Percentiles rank a stretch among this genome's conserved stretches.
These are phyloP conservation scores for Smithsoniella earleae DNA, from an alignment of 163 green algal species.

Conservation along the genomic window DNA sequence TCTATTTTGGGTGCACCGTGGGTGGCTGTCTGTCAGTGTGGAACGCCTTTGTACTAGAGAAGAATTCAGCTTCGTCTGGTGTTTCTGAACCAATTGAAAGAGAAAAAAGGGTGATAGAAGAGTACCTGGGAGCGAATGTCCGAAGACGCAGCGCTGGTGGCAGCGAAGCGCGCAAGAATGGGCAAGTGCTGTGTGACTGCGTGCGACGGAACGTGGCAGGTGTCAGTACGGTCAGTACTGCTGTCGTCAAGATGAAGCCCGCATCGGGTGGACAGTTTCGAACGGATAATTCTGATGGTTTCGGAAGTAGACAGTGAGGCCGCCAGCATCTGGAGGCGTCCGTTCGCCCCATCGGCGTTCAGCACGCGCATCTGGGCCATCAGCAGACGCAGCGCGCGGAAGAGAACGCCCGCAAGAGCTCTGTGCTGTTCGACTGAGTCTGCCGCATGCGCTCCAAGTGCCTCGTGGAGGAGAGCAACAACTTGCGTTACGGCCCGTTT, in stretches of 20 bases:
- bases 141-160: neutral
- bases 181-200: neutral
- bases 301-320: constrained; percentile 29
- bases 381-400: constrained; percentile 55
- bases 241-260: neutral
- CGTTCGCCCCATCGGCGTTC: constrained; percentile 67
- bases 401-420: constrained; percentile 40
- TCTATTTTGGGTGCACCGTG: neutral
- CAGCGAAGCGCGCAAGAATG: constrained; percentile 5
- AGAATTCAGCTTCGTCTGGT: no score
- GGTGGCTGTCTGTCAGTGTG: neutral
- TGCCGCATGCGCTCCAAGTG: neutral
- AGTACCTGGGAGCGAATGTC: neutral
- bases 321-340: constrained; percentile 47
- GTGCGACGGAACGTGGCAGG: no score
- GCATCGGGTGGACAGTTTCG: constrained; percentile 20
- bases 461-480: constrained; percentile 21
- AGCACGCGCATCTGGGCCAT: constrained; percentile 62
- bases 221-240: neutral
- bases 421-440: neutral
- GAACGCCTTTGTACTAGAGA: no score
- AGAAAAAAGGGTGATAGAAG: neutral
- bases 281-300: neutral
- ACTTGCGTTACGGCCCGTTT: neutral
- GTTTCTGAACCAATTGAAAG: neutral